Evolutionary conservation across 805 yeast species (phyloP), one percentile per base, ranked within the genome.

Genomic region (Yarrowia bubula): DNA sequence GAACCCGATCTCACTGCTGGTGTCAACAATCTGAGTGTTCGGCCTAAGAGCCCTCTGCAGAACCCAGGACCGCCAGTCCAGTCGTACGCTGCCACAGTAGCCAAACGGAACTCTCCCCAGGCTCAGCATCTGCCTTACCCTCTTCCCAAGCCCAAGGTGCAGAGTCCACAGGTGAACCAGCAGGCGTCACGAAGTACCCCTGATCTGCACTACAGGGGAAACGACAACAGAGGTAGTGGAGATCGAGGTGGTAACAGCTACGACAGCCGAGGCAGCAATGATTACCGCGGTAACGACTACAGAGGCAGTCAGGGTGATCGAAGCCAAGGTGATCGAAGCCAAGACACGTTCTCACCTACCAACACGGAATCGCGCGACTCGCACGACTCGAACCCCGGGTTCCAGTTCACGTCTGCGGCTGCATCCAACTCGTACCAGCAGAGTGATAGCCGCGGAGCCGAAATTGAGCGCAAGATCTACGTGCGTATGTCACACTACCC

Each of bases 1-100:
- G 61, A 55, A 13, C 47, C 61, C 7, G 61, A 55, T 15, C 61
- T 55, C 38, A 28, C 22, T 8, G 46, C 61, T 8, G 70, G 86
- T 85, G 15, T 55, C 17, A 55, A 17, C 47, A 41, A 55, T 11
- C 61, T 55, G 14, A 55, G 38, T 8, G 38, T 55, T 7, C 47
- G 61, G 1, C 32, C 61, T 47, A 55, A 55, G 31, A 55, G 61
- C 38, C 61, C 61, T 11, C 17, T 55, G 47, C 61, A 55, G 47
- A 55, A 55, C 39, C 61, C 61, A 1, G 61, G 61, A 4, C 61
- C 61, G 6, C 61, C 61, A 2, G 61, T 55, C 2, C 61, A 55
- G 10, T 55, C 61, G 13, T 55, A 55, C n/a, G 61, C 61, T 3
- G 61, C 61, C 37, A 55, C 61, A 2, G 61, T 55, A 11, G 61